Percentiles rank a stretch among this genome's conserved stretches.
Evolutionary conservation across 257 asterid genomes (phyloP).

Genomic region (Haberlea rhodopensis): DNA sequence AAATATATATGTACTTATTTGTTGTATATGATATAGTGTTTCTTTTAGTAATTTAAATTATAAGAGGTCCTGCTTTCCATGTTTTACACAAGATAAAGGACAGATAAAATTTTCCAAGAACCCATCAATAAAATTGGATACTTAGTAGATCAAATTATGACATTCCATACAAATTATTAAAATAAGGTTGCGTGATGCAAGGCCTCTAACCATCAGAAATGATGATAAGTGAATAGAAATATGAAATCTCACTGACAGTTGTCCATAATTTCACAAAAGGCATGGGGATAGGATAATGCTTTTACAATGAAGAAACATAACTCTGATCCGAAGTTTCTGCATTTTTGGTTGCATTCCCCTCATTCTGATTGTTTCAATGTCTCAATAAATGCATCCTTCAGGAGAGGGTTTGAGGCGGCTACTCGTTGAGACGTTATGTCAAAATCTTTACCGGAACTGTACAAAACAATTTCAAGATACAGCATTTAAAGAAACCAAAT

Average conservation of each 20-base stretch:
- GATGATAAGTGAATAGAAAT: background rate
- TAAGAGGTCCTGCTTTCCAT: background rate
- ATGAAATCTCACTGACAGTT: background rate
- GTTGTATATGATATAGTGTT: background rate
- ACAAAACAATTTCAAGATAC: background rate
- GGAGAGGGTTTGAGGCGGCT: slow-evolving; percentile 59
- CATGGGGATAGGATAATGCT: background rate
- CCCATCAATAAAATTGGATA: background rate
- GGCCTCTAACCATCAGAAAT: background rate
- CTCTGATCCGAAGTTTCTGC: slow-evolving; percentile 16
- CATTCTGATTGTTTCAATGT: slow-evolving; percentile 47
- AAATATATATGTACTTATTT: background rate
- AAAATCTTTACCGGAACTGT: slow-evolving; percentile 60
- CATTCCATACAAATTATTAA: background rate
- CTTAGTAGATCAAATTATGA: background rate
- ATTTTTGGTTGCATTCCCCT: background rate
- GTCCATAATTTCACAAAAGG: background rate
- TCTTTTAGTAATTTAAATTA: too few species aligned
- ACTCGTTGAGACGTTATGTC: slow-evolving; percentile 60
- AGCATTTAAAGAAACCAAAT: background rate
- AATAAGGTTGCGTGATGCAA: background rate
- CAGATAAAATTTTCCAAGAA: too few species aligned
- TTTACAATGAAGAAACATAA: slow-evolving; percentile 18
- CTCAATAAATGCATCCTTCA: slow-evolving; percentile 53
- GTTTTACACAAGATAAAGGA: background rate